Percentiles rank a stretch among this genome's conserved stretches.
Conservation (phyloP, 495 filamentous ascomycete species). For the Annulohypoxylon moriforme region DNA sequence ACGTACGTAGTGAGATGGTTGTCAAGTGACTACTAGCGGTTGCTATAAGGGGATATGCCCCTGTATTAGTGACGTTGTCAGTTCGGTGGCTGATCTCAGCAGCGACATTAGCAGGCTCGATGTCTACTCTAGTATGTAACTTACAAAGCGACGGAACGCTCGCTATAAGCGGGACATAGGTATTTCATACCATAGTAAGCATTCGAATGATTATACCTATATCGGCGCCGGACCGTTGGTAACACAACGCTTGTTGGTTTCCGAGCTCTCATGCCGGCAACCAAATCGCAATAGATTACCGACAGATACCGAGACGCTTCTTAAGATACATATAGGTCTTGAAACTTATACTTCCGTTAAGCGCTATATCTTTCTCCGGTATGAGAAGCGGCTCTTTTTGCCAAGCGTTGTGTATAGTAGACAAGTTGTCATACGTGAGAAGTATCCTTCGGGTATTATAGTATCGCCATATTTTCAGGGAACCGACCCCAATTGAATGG, state of each 20-base stretch:
- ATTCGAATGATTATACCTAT: background rate
- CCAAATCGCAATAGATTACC: constrained; percentile 11
- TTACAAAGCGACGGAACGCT: background rate
- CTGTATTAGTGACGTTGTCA: constrained; percentile 3
- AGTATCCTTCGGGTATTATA: constrained; percentile 34
- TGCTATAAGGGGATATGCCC: background rate
- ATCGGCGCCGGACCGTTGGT: constrained; percentile 5
- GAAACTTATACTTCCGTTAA: constrained; percentile 16
- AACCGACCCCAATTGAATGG: background rate
- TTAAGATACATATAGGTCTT: constrained; percentile 5
- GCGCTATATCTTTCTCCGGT: background rate
- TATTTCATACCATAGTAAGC: constrained; percentile 25
- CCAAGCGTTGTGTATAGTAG: constrained; percentile 14
- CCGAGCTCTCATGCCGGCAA: constrained; percentile 9
- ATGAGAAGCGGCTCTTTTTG: background rate
- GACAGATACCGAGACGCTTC: background rate
- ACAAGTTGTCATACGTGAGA: constrained; percentile 5
- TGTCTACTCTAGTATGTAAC: background rate
- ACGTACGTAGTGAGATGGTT: constrained; percentile 6
- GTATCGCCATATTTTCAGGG: constrained; percentile 30
- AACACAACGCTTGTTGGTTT: constrained; percentile 24
- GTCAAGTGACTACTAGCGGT: background rate
- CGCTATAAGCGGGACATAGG: background rate
- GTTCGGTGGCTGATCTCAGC: constrained; percentile 33
- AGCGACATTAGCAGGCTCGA: background rate